Conservation (phyloP, 139 green algal species). For the Chlorokybus atmophyticus region DNA sequence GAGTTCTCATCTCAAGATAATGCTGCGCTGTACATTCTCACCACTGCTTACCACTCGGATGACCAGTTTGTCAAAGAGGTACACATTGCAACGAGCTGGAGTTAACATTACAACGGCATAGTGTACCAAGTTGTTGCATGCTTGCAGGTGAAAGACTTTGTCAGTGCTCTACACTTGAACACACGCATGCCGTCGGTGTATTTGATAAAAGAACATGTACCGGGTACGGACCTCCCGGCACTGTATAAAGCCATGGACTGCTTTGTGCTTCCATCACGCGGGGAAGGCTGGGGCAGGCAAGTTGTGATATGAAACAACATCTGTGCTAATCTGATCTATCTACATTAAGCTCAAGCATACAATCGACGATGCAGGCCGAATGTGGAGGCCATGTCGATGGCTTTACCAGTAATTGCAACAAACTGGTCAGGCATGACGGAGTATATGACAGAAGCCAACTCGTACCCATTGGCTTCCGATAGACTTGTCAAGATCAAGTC, state of each 20-base stretch:
- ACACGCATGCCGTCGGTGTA: background rate
- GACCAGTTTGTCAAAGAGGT: slow-evolving; percentile 16
- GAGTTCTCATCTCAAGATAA: slow-evolving; percentile 34
- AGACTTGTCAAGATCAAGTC: slow-evolving; percentile 5
- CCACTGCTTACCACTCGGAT: slow-evolving; percentile 21
- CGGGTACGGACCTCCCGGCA: slow-evolving; percentile 19
- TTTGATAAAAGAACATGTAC: slow-evolving; percentile 11
- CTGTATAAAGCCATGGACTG: slow-evolving; percentile 43
- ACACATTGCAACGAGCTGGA: background rate
- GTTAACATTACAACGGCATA: background rate
- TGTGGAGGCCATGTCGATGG: slow-evolving; percentile 51
- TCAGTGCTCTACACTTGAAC: background rate
- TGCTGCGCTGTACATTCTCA: slow-evolving; percentile 22
- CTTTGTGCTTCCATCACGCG: slow-evolving; percentile 60
- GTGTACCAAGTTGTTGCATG: background rate
- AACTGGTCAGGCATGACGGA: slow-evolving; percentile 46
- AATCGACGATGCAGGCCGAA: slow-evolving; percentile 57
- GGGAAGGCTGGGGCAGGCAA: slow-evolving; percentile 37
- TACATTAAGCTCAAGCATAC: background rate
- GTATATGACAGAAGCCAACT: slow-evolving; percentile 21
- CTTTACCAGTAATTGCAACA: slow-evolving; percentile 42
- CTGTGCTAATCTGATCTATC: background rate
- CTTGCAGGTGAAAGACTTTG: background rate
- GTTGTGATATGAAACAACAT: no score
- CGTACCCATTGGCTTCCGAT: slow-evolving; percentile 17